Base-by-base conservation (phyloP, 2,329 filamentous ascomycete genomes). In the Ophiosphaerella narmari region DNA sequence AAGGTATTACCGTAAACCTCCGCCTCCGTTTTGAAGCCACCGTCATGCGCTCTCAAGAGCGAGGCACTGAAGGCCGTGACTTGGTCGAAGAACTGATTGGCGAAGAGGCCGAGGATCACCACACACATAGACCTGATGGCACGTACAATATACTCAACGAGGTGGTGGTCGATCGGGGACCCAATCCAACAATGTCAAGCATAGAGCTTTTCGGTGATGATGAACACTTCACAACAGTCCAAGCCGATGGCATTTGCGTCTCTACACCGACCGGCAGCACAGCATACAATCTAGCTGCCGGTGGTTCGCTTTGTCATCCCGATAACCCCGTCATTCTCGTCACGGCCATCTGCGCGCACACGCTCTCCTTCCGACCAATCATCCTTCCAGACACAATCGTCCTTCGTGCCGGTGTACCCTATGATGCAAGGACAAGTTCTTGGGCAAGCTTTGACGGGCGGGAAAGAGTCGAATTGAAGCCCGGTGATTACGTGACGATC, bases 381-480 rank as follows among this genome's bases (percentile, higher is more conserved):
- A 94, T 97, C 65, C 80, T 97, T 2, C 94, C 94, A 0, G 94
- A 99, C 74, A 97, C 93, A 0, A 96, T 97, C 55, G 93, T 97
- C 1, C 79, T 99, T 52, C 86, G 94, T 33, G 82, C 96, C 14
- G 94, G 93, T 9, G 92, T 97, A n/a, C 94, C 94, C 0, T 97
- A 96, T 71, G 88, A 95, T 72, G 90, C 92, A 7, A 82, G 94
- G 42, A 91, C 91, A 4, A 88, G 86, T 61, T 92, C 89, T 35
- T 99, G 94, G 93, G 94, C 92, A n/a, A 96, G 91, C 73, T 99
- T 99, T 70, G 94, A 99, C 73, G 94, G 94, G 1, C 84, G 91
- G 54, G 91, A 97, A 78, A 52, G 74, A 46, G 76, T 90, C n/a
- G 89, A 94, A 75, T 79, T 94, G 33, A 72, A 77, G 41, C 87